phyloP scores from a whole-genome alignment of 2,329 filamentous ascomycete species.

The Neofusicoccum umdonicola region DNA sequence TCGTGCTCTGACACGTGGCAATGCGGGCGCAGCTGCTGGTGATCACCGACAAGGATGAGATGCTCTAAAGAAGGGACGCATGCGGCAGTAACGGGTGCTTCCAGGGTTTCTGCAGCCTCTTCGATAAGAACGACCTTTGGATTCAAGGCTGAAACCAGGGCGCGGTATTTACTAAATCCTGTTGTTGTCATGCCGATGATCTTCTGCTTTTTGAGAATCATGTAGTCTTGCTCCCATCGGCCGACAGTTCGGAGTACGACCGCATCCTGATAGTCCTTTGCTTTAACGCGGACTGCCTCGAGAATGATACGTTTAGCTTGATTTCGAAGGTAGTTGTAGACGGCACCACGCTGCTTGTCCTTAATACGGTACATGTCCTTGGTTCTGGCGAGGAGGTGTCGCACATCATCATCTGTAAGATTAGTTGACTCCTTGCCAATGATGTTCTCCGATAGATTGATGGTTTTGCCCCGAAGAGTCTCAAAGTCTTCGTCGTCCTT shows the following conservation, averaged over 20 bases:
- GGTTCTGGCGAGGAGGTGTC: constrained; percentile 36
- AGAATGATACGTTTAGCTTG: constrained; percentile 51
- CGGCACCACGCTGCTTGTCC: constrained; percentile 53
- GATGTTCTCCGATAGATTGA: constrained; percentile 40
- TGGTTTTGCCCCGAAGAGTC: constrained; percentile 33
- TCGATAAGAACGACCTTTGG: constrained; percentile 72
- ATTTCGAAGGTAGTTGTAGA: constrained; percentile 66
- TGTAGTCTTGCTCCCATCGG: constrained; percentile 58
- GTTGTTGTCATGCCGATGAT: constrained; percentile 73
- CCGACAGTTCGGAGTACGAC: constrained; percentile 56
- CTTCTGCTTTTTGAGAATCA: constrained; percentile 59
- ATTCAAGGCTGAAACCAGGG: constrained; percentile 62
- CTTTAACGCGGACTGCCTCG: constrained; percentile 48
- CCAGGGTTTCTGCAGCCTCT: constrained; percentile 74
- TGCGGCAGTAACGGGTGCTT: constrained; percentile 60
- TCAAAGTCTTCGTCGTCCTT: constrained; percentile 53
- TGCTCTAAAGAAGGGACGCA: constrained; percentile 64
- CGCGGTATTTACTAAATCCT: constrained; percentile 76
- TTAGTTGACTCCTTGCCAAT: constrained; percentile 29
- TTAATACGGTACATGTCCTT: constrained; percentile 63
- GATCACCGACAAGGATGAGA: constrained; percentile 72
- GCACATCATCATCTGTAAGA: constrained; percentile 32
- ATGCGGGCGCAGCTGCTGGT: constrained; percentile 72
- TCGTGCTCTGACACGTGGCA: constrained; percentile 62
- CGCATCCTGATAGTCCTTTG: constrained; percentile 50